Conservation (phyloP, 306 rosid species). For the Begonia loranthoides region DNA sequence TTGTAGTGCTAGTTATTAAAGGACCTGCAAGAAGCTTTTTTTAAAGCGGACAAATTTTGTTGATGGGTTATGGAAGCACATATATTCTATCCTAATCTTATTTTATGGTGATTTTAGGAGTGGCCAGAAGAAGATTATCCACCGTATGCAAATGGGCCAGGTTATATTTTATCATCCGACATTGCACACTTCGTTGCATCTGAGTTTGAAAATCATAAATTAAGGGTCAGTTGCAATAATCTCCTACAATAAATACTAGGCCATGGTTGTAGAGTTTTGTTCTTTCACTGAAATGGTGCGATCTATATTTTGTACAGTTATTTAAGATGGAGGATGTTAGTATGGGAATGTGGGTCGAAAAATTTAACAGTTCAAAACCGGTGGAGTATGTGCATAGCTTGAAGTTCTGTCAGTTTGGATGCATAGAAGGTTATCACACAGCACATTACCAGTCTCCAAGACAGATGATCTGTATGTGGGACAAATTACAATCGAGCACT, state of each 20-base stretch:
- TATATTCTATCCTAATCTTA: not conserved
- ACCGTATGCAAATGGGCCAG: slow-evolving; percentile 93
- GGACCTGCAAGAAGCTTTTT: not conserved
- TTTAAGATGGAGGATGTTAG: slow-evolving; percentile 97
- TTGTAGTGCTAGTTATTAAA: not conserved
- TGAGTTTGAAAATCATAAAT: slow-evolving; percentile 44
- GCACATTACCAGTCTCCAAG: slow-evolving; percentile 94
- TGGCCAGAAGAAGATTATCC: slow-evolving; percentile 87
- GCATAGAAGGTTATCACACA: slow-evolving; percentile 59
- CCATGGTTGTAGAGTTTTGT: no score
- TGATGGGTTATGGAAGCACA: not conserved
- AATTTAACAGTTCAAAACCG: slow-evolving; percentile 49
- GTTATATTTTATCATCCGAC: slow-evolving; percentile 65
- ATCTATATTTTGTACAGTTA: slow-evolving; percentile 28
- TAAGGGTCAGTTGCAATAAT: slow-evolving; percentile 41
- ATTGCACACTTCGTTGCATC: slow-evolving; percentile 44
- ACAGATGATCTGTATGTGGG: slow-evolving; percentile 83
- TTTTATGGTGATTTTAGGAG: slow-evolving; percentile 38
- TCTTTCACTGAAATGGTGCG: no score
- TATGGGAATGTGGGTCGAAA: slow-evolving; percentile 91
- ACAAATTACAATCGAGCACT: slow-evolving; percentile 31
- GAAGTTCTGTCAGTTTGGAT: slow-evolving; percentile 74
- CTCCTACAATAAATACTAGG: not conserved
- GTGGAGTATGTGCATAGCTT: slow-evolving; percentile 59
- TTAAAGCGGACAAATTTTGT: not conserved